Evolutionary conservation across 441 rosid species (phyloP), one percentile per base, ranked within the genome.

Genomic region (Aquilaria agallochum): DNA sequence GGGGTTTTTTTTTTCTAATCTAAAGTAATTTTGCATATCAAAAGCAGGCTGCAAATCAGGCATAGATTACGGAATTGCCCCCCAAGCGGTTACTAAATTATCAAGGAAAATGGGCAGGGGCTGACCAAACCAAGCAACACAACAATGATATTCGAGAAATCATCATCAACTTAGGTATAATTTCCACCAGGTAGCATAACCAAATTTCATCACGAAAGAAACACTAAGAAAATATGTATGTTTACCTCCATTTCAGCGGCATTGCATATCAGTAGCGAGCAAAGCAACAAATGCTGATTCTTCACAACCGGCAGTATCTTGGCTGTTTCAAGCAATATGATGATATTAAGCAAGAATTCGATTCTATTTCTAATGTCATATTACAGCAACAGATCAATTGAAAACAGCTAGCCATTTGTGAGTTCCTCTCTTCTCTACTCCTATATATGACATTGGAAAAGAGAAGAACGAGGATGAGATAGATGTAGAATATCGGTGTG

Each of bases 161-260:
- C 27, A 58, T 55, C 58, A 32, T 56, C n/a, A 36, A 64, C 62
- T 50, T 36, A 33, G 31, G 31, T 15, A n/a, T 40, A n/a, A 13
- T 31, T 27, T 36, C 3, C 27, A 68, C 47, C 53, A 47, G 20
- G 67, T 20, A 50, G 15, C 31, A 20, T 20, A 20, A 20, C 27
- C 27, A 20, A 36, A 20, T 20, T 20, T 20, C 27, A 20, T 20
- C 44, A 46, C 30, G 46, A 31, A 12, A 3, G 1, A 31, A 48
- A 11, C 44, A 33, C 4, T 20, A 20, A 20, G 27, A 20, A 20
- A 20, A 20, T 20, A 20, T 20, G 27, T 20, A 20, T 20, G 48
- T 9, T 55, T 74, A 86, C 92, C 92, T 86, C 92, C 92, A 83
- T 86, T 44, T 89, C 89, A 66, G 87, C 92, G 13, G 92, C 87